phyloP scores from a whole-genome alignment of 2,329 filamentous ascomycete genomes.

The Phaeosphaeria sp. region DNA sequence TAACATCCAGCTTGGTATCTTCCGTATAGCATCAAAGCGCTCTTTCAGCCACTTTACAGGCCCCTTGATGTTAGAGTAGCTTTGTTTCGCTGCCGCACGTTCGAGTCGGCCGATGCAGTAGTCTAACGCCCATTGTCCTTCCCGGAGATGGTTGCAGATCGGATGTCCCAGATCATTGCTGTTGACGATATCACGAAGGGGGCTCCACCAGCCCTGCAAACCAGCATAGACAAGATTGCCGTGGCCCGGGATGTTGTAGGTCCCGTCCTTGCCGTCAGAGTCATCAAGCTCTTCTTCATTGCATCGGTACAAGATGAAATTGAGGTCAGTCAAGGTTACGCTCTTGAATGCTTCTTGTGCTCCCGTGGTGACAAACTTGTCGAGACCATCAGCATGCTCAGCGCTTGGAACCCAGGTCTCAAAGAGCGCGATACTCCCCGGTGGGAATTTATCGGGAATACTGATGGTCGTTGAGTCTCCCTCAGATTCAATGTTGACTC shows the following conservation, averaged over 20 bases:
- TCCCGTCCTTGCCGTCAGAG: slow-evolving; percentile 81
- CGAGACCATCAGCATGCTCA: slow-evolving; percentile 82
- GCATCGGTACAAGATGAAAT: slow-evolving; percentile 89
- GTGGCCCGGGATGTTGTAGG: slow-evolving; percentile 83
- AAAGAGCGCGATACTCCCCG: slow-evolving; percentile 92
- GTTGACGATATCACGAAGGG: slow-evolving; percentile 81
- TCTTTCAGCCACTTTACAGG: slow-evolving; percentile 81
- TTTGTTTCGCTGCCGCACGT: slow-evolving; percentile 68
- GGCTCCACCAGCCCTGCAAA: slow-evolving; percentile 98
- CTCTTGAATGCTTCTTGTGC: slow-evolving; percentile 78
- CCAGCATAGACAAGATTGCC: slow-evolving; percentile 92
- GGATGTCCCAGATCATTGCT: slow-evolving; percentile 94
- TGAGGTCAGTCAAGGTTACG: slow-evolving; percentile 81
- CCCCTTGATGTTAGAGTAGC: slow-evolving; percentile 67
- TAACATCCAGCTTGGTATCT: slow-evolving; percentile 84
- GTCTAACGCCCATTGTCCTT: slow-evolving; percentile 91
- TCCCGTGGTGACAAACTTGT: slow-evolving; percentile 84
- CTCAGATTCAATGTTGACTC: slow-evolving; percentile 74
- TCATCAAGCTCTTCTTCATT: slow-evolving; percentile 86
- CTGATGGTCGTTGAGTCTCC: slow-evolving; percentile 79
- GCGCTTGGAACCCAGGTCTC: slow-evolving; percentile 94
- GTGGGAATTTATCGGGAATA: slow-evolving; percentile 83
- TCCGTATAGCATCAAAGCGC: slow-evolving; percentile 84
- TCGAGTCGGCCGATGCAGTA: slow-evolving; percentile 83
- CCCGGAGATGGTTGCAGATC: slow-evolving; percentile 87